Evolutionary conservation across 441 rosid species (phyloP).

Genomic region (Jatropha podagrica): DNA sequence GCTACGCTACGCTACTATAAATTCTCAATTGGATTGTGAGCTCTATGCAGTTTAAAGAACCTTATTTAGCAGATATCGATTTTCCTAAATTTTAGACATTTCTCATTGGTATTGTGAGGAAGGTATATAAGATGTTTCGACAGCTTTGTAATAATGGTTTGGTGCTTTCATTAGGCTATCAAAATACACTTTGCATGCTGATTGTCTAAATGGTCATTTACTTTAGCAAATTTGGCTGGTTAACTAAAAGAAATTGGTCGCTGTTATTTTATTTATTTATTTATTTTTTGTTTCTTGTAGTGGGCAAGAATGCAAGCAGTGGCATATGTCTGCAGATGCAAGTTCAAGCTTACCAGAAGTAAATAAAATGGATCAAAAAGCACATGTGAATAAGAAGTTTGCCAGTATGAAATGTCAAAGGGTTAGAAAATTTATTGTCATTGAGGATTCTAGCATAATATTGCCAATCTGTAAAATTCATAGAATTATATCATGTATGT

Average conservation of each 20-base stretch:
- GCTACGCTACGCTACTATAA: not conserved
- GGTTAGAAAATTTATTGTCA: constrained; percentile 32
- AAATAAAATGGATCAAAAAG: constrained; percentile 36
- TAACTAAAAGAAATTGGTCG: not conserved
- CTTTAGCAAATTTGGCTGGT: not conserved
- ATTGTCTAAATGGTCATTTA: not conserved
- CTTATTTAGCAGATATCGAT: not conserved
- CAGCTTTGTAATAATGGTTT: not conserved
- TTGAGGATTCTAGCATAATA: constrained; percentile 7
- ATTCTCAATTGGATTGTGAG: not conserved
- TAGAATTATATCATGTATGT: not conserved
- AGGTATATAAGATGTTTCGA: not conserved
- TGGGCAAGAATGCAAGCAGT: constrained; percentile 14
- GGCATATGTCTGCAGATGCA: constrained; percentile 18
- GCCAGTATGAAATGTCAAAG: constrained; percentile 35
- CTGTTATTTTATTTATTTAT: constrained; percentile 2
- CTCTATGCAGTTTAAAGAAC: not conserved
- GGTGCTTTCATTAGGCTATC: not conserved
- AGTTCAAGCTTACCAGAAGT: constrained; percentile 22
- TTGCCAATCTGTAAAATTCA: not conserved
- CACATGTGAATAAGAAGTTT: constrained; percentile 29
- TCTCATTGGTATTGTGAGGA: not conserved
- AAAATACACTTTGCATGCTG: not conserved
- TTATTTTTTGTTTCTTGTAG: constrained; percentile 3
- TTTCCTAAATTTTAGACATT: not conserved